A percentile compares a stretch with the other conserved stretches of the same genome.
Evolutionary conservation across 441 rosid species (phyloP).

Genomic region (Rhodomyrtus psidioides): DNA sequence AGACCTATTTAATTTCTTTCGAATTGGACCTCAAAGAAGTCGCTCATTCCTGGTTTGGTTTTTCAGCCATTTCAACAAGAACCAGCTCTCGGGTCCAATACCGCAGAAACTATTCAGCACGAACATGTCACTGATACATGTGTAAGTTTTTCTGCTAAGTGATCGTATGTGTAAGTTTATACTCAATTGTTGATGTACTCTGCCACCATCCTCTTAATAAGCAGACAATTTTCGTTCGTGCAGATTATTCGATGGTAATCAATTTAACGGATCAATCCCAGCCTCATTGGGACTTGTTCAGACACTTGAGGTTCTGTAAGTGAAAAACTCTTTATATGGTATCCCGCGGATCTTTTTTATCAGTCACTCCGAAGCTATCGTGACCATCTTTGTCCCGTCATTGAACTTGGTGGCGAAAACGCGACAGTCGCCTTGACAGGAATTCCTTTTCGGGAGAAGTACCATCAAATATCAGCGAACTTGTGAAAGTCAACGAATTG

Average conservation of each 20-base stretch:
- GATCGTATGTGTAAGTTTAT: slow-evolving; percentile 32
- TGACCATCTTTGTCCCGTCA: neutral
- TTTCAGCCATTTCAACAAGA: slow-evolving; percentile 91
- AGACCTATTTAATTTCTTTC: neutral
- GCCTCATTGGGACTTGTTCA: slow-evolving; percentile 51
- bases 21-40: neutral
- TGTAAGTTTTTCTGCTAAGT: slow-evolving; percentile 2
- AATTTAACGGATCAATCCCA: slow-evolving; percentile 64
- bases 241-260: slow-evolving; percentile 83
- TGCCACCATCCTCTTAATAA: neutral
- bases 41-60: neutral
- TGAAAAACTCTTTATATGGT: slow-evolving; percentile 14
- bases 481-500: slow-evolving; percentile 67
- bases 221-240: neutral
- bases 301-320: slow-evolving; percentile 99
- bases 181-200: neutral
- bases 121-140: slow-evolving; percentile 73
- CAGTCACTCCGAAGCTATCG: neutral
- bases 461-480: slow-evolving; percentile 66
- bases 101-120: slow-evolving; percentile 55
- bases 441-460: slow-evolving; percentile 54
- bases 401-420: slow-evolving; percentile 6
- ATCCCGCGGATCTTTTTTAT: neutral
- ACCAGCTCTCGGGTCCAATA: slow-evolving; percentile 82
- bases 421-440: slow-evolving; percentile 84